These are phyloP conservation scores for Chrysanthemum seticuspe DNA, from an alignment of 129 eudicot genomes.

Conservation along the genomic window DNA sequence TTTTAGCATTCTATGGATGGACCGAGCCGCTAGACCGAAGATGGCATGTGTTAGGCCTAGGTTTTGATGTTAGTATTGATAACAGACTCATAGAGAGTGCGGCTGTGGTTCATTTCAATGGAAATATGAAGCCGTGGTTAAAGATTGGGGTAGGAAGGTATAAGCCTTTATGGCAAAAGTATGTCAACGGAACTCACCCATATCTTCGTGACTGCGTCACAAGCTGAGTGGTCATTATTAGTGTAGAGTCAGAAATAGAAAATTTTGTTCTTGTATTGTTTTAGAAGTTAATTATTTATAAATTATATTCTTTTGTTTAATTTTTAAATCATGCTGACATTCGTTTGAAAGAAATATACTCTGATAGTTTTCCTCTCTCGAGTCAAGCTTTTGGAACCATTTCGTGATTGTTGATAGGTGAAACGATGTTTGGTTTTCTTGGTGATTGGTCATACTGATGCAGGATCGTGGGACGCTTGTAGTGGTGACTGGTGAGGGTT, in stretches of 20 bases:
- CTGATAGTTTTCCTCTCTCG: constrained; percentile 9
- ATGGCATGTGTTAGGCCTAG: constrained; percentile 92
- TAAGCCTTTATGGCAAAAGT: constrained; percentile 74
- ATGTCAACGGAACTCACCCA: constrained; percentile 53
- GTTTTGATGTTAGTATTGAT: constrained; percentile 72
- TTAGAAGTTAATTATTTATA: constrained; percentile 24
- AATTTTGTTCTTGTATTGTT: constrained; percentile 32
- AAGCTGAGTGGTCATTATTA: constrained; percentile 34
- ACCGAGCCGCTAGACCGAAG: constrained; percentile 93
- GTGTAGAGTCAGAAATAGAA: constrained; percentile 25
- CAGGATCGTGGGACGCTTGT: too few species aligned
- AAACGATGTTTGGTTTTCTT: too few species aligned
- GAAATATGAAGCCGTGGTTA: constrained; percentile 95
- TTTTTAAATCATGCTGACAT: constrained; percentile 17
- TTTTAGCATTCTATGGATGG: constrained; percentile 72
- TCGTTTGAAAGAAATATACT: constrained; percentile 31
- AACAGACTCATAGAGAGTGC: constrained; percentile 85
- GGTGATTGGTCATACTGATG: too few species aligned
- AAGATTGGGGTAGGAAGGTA: constrained; percentile 66
- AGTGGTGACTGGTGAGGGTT: too few species aligned
- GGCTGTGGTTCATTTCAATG: constrained; percentile 85
- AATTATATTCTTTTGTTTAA: constrained; percentile 21
- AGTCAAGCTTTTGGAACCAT: neutral
- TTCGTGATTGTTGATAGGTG: too few species aligned
- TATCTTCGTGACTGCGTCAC: constrained; percentile 65